These are phyloP conservation scores for Ottelia alismoides DNA, from an alignment of 106 monocot genomes.

Conservation along the genomic window DNA sequence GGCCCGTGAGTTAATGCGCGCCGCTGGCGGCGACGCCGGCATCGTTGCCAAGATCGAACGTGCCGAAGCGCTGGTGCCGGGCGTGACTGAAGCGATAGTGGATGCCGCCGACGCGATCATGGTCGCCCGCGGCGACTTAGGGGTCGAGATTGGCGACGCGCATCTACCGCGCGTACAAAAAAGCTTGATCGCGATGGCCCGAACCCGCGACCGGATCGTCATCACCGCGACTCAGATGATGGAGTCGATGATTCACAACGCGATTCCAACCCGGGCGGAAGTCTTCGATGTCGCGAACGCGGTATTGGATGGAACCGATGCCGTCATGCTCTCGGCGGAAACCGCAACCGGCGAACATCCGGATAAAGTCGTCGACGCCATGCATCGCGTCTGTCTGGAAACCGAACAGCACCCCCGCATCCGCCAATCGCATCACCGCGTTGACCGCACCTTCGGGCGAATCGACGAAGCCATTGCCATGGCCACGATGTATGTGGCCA, in stretches of 20 bases:
- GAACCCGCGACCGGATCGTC: neutral
- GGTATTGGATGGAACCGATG: too few relatives aligned
- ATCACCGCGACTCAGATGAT: neutral
- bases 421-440: too few relatives aligned
- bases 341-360: neutral
- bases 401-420: too few relatives aligned
- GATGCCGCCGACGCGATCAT: neutral
- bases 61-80: neutral
- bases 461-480: too few relatives aligned
- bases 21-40: too few relatives aligned
- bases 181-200: neutral
- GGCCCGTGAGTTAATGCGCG: neutral
- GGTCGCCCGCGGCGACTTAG: neutral
- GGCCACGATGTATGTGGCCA: too few relatives aligned
- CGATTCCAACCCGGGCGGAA: too few relatives aligned
- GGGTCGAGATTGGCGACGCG: neutral
- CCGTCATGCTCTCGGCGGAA: slow-evolving; percentile 1
- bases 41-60: neutral
- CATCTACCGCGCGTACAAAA: neutral
- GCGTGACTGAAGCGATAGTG: neutral
- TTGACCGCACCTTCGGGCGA: too few relatives aligned
- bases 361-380: neutral
- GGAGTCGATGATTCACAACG: too few relatives aligned
- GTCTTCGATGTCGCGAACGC: too few relatives aligned
- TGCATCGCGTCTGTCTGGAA: too few relatives aligned